Percentiles rank a stretch among this genome's conserved stretches.
phyloP scores from a whole-genome alignment of 208 protist genomes.

The Tritrichomonas foetus region DNA sequence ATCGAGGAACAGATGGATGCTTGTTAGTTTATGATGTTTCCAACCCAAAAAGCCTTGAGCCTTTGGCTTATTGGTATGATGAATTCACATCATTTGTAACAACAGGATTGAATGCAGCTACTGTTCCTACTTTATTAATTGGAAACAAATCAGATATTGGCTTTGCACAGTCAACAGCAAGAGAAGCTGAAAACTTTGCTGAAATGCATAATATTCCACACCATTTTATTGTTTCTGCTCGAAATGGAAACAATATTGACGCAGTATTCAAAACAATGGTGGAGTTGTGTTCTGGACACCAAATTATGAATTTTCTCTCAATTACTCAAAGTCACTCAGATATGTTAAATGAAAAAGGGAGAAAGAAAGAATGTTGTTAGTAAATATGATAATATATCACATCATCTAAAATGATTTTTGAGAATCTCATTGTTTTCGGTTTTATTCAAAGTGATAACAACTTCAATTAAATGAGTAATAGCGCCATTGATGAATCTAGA shows the following conservation, averaged over 20 bases:
- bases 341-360: too few species aligned
- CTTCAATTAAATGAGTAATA: too few species aligned
- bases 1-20: constrained; percentile 6
- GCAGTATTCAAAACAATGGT: not conserved
- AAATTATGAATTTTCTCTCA: too few species aligned
- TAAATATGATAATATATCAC: too few species aligned
- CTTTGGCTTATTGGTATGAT: not conserved
- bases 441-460: too few species aligned
- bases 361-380: too few species aligned
- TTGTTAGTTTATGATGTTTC: constrained; percentile 1
- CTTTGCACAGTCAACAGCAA: not conserved
- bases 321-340: too few species aligned
- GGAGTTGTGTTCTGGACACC: not conserved
- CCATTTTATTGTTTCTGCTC: not conserved
- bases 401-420: too few species aligned
- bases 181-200: not conserved
- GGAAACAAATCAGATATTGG: not conserved
- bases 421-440: too few species aligned
- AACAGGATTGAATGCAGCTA: too few species aligned
- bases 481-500: too few species aligned
- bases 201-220: not conserved
- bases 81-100: not conserved
- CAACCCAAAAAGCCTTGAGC: not conserved
- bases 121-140: constrained; percentile 18
- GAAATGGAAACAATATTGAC: constrained; percentile 2